These are phyloP conservation scores for Pichia nakasei DNA, from an alignment of 805 yeast species.

Conservation along the genomic window DNA sequence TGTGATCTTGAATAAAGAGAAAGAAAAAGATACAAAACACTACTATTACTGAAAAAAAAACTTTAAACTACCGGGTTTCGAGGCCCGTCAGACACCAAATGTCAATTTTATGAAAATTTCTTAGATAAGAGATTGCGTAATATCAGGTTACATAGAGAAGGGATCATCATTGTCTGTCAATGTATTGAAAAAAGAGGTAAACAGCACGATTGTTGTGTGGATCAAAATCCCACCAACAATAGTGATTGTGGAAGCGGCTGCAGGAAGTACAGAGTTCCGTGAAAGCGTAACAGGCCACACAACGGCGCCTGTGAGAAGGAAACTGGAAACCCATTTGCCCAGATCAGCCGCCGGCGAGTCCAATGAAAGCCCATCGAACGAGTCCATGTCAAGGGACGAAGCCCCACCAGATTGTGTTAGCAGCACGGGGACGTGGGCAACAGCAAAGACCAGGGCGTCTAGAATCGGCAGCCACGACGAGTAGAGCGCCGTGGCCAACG, in stretches of 20 bases:
- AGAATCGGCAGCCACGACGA: conserved; percentile 88
- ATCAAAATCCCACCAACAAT: conserved; percentile 77
- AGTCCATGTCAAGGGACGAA: neutral
- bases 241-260: conserved; percentile 67
- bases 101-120: too few species aligned
- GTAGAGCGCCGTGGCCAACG: conserved; percentile 79
- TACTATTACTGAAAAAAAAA: too few species aligned
- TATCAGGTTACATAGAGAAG: conserved; percentile 10
- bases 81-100: too few species aligned
- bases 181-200: conserved; percentile 68
- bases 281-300: conserved; percentile 66
- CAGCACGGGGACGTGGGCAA: conserved; percentile 69
- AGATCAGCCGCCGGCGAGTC: conserved; percentile 49
- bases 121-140: too few species aligned
- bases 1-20: neutral
- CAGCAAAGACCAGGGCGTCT: conserved; percentile 50
- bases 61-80: too few species aligned
- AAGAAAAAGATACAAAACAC: too few species aligned
- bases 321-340: conserved; percentile 73
- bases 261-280: conserved; percentile 65
- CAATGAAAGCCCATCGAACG: neutral
- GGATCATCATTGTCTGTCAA: conserved; percentile 31
- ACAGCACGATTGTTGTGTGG: conserved; percentile 74
- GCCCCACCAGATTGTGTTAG: conserved; percentile 35
- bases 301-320: conserved; percentile 66